Conservation (phyloP, 495 filamentous ascomycete genomes). For the Sphaerosporella brunnea region DNA sequence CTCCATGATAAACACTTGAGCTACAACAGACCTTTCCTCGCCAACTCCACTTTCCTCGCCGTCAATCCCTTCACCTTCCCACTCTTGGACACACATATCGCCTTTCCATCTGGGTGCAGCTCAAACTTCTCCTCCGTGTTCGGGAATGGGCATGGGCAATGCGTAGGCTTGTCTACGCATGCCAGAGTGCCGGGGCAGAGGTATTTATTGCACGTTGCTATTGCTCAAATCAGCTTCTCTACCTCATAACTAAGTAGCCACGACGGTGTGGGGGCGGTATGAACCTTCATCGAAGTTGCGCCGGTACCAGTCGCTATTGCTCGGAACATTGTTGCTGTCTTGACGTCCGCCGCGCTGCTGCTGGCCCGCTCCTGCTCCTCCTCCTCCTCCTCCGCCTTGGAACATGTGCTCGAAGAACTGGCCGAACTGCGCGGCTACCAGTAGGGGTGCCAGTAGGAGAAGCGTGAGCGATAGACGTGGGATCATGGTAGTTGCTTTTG, state of each 20-base stretch:
- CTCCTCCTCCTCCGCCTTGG: conserved; percentile 31
- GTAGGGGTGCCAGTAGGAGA: background rate
- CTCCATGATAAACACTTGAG: no score
- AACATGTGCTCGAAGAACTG: conserved; percentile 57
- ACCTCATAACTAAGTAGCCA: conserved; percentile 1
- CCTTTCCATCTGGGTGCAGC: conserved; percentile 44
- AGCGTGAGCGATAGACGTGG: background rate
- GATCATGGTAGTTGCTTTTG: background rate
- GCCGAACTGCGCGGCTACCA: conserved; percentile 39
- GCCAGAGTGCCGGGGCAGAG: conserved; percentile 54
- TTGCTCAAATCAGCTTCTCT: background rate
- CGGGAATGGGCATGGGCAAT: conserved; percentile 56
- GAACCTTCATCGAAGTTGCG: conserved; percentile 41
- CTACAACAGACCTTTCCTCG: conserved; percentile 49
- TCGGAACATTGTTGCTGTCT: conserved; percentile 41
- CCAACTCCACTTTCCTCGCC: conserved; percentile 44
- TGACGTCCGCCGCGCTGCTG: conserved; percentile 28
- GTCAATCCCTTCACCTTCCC: conserved; percentile 29
- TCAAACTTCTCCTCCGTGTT: conserved; percentile 55
- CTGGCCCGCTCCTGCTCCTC: no score
- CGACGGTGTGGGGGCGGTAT: conserved; percentile 9
- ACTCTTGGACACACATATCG: conserved; percentile 49
- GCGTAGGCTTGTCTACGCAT: conserved; percentile 61
- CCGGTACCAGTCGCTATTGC: conserved; percentile 49
- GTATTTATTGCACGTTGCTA: conserved; percentile 52